A percentile compares a stretch with the other conserved stretches of the same genome.
phyloP scores from a whole-genome alignment of 768 basidiomycete genomes.

The Mycena capillaripes region DNA sequence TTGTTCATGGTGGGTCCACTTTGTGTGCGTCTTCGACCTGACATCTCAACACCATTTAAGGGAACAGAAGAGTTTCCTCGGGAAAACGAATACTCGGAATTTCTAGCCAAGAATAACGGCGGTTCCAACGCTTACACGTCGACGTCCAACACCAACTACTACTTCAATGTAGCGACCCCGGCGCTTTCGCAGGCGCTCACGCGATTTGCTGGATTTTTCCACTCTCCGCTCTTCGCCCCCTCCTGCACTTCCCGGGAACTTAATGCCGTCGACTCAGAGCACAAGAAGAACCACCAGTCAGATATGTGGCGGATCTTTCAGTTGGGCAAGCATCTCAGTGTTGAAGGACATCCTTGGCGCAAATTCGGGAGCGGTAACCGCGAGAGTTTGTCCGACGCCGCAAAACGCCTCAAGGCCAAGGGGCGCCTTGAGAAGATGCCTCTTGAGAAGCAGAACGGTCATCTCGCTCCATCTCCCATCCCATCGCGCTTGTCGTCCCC shows the following conservation, averaged over 20 bases:
- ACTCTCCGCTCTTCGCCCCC: conserved; percentile 89
- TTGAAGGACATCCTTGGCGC: conserved; percentile 84
- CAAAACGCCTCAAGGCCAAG: conserved; percentile 66
- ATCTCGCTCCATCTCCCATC: conserved; percentile 58
- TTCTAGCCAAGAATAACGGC: conserved; percentile 86
- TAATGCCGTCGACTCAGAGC: conserved; percentile 96
- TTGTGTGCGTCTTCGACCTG: conserved; percentile 5
- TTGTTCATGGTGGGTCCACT: conserved; percentile 86
- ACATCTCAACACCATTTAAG: conserved; percentile 50
- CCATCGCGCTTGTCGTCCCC: conserved; percentile 73
- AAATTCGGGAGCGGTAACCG: conserved; percentile 94
- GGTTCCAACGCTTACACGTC: conserved; percentile 93
- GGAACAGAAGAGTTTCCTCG: conserved; percentile 87
- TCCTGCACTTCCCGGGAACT: conserved; percentile 92
- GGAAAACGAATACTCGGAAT: conserved; percentile 97
- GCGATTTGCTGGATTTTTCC: conserved; percentile 91
- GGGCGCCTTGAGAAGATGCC: conserved; percentile 55
- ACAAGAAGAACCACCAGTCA: conserved; percentile 94
- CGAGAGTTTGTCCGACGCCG: conserved; percentile 77
- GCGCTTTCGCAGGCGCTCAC: conserved; percentile 79
- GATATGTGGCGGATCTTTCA: conserved; percentile 97
- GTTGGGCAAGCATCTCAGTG: conserved; percentile 88
- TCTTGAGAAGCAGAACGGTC: conserved; percentile 45
- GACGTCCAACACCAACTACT: conserved; percentile 92
- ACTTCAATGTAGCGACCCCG: conserved; percentile 77